Base-by-base conservation (phyloP, 148 eudicot genomes). In the Rhododendron mucronatum region DNA sequence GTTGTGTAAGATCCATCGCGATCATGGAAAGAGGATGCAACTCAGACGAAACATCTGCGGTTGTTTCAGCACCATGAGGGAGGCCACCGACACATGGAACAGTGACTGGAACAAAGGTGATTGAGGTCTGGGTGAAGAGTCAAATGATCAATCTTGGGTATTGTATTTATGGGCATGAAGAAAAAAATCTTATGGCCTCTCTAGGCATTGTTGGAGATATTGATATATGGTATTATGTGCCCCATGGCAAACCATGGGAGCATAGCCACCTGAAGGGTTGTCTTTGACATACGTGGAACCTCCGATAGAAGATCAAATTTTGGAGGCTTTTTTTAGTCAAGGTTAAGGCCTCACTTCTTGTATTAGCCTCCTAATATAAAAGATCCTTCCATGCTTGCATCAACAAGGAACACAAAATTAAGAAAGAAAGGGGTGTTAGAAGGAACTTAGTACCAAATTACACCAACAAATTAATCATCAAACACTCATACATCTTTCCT, bases 191-290 rank as follows among this genome's bases (percentile, higher is more conserved):
- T 86, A 82, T 91, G 93, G 86, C 90, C 90, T 81, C 89, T 87
- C n/a, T 89, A 86, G 5, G 92, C 91, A 16, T 88, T 90, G 92
- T 93, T 91, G 90, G 92, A 87, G 37, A 90, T 45, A 77, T 90
- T 93, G 14, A 90, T 89, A 61, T 65, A 91, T 47, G 93, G 84
- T 37, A 91, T 90, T 45, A 89, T 83, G 85, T 93, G 95, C 73
- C 95, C 95, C 21, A 91, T 84, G 48, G 93, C 95, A 83, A 88
- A 90, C 95, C 95, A 93, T 61, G 95, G 95, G 63, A 88, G 90
- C 95, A 93, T 93, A 18, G 88, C 90, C 83, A 93, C 85, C 50
- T 86, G 91, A 65, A 93, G 71, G 10, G 73, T 65, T 65, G 9
- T 65, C 30, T 26, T 65, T 12, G 73, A 65, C 73, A 65, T 65